A percentile compares a stretch with the other conserved stretches of the same genome.
Evolutionary conservation across 2,329 filamentous ascomycete species (phyloP).

Genomic region (Phialocephala subalpina): DNA sequence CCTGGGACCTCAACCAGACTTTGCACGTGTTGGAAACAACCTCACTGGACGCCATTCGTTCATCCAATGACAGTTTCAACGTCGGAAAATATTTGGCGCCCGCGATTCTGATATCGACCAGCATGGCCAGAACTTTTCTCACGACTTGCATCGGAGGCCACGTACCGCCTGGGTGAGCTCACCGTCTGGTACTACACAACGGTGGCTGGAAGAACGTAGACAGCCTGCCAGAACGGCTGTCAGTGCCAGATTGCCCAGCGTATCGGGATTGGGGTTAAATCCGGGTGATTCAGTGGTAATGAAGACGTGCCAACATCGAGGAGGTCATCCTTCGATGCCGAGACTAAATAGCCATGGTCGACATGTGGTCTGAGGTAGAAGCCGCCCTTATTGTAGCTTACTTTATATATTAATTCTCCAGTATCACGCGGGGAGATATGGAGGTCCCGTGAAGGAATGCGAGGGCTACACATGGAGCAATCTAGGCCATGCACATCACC

Average conservation of each 20-base stretch:
- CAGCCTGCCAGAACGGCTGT: conserved; percentile 3
- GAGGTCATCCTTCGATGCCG: conserved; percentile 10
- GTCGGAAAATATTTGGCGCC: not conserved
- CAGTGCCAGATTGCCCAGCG: conserved; percentile 22
- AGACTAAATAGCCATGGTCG: conserved; percentile 4
- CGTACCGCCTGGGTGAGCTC: conserved; percentile 11
- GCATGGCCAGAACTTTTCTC: not conserved
- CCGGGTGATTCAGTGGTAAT: conserved; percentile 16
- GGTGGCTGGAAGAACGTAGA: conserved; percentile 19
- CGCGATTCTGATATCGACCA: not conserved
- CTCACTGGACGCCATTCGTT: not conserved
- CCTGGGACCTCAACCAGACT: not conserved
- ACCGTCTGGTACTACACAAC: too few species aligned
- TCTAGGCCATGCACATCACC: conserved; percentile 12
- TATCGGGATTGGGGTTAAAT: conserved; percentile 21
- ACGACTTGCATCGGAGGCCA: conserved; percentile 18
- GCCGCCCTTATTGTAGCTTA: conserved; percentile 5
- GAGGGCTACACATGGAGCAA: conserved; percentile 1
- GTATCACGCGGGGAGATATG: conserved; percentile 19
- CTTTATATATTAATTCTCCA: conserved; percentile 9
- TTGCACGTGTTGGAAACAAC: not conserved
- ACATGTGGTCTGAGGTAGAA: conserved; percentile 18
- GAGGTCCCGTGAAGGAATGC: conserved; percentile 2
- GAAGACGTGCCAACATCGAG: not conserved
- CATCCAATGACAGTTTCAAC: not conserved